Evolutionary conservation across 805 yeast species (phyloP).

Genomic region (Debaryomyces tyrocola): DNA sequence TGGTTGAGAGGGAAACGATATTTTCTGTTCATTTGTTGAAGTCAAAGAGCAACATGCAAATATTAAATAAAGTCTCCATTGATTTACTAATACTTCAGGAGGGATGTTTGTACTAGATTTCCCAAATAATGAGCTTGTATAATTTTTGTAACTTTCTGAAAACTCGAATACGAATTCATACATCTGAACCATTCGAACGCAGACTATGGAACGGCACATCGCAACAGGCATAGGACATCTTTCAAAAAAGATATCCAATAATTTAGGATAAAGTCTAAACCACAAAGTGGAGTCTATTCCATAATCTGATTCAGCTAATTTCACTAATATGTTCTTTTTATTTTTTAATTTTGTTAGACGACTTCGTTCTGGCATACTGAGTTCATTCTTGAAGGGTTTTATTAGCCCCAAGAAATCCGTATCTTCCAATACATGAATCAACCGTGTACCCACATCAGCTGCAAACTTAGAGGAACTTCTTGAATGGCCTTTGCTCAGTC

Average conservation of each 20-base stretch:
- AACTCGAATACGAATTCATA: constrained; percentile 65
- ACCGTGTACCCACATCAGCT: constrained; percentile 74
- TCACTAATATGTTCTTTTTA: constrained; percentile 66
- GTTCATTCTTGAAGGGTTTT: constrained; percentile 46
- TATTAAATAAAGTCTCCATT: constrained; percentile 85
- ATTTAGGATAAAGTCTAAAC: constrained; percentile 82
- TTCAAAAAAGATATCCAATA: constrained; percentile 70
- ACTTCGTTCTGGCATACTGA: constrained; percentile 76
- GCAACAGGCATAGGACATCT: constrained; percentile 93
- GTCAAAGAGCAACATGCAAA: constrained; percentile 93
- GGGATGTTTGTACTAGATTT: constrained; percentile 34
- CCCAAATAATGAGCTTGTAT: constrained; percentile 38
- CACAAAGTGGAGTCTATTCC: constrained; percentile 97
- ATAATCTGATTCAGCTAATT: constrained; percentile 85
- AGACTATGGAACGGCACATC: constrained; percentile 84
- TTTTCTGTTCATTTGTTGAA: constrained; percentile 80
- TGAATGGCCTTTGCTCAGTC: constrained; percentile 38
- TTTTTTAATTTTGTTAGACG: constrained; percentile 65
- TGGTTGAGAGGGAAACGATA: constrained; percentile 50
- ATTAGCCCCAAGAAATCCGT: constrained; percentile 67
- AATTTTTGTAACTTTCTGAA: constrained; percentile 44
- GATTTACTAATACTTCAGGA: constrained; percentile 74
- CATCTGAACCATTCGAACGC: constrained; percentile 83
- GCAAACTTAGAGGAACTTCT: constrained; percentile 69
- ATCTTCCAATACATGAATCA: constrained; percentile 73